Evolutionary conservation across 2,329 filamentous ascomycete species (phyloP).

Genomic region (Xylaria sp.): DNA sequence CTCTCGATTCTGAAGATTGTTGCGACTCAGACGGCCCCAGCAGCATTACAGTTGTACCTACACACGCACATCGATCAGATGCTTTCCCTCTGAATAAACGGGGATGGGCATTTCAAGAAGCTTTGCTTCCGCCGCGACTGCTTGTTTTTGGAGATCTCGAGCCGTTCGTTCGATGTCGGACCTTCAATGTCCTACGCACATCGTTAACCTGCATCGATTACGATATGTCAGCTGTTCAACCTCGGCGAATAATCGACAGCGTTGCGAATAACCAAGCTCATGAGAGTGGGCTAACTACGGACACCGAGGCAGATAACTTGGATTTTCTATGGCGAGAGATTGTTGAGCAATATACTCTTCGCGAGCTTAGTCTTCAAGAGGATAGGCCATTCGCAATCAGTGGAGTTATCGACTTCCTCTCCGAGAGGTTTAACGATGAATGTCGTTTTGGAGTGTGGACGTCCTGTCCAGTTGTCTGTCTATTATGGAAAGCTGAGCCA

Average conservation of each 20-base stretch:
- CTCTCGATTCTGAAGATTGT: background rate
- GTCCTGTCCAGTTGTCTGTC: background rate
- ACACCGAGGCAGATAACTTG: background rate
- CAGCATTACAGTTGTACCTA: background rate
- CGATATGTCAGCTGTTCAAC: background rate
- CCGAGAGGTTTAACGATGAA: background rate
- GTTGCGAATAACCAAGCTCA: background rate
- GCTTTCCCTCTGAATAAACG: slow-evolving; percentile 2
- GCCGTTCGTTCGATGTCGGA: slow-evolving; percentile 9
- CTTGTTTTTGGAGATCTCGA: slow-evolving; percentile 11
- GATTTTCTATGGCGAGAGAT: slow-evolving; percentile 9
- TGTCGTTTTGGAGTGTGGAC: slow-evolving; percentile 5
- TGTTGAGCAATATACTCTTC: slow-evolving; percentile 8
- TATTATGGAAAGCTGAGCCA: slow-evolving; percentile 3
- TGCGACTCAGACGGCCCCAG: background rate
- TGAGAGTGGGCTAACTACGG: background rate
- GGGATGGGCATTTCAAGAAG: slow-evolving; percentile 11
- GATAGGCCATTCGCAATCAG: background rate
- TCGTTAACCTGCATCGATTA: slow-evolving; percentile 1
- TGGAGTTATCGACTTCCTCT: slow-evolving; percentile 1
- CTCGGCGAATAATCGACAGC: background rate
- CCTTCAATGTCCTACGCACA: slow-evolving; percentile 2
- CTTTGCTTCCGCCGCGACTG: background rate
- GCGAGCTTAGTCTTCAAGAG: background rate
- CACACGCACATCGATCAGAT: background rate